Percentiles rank a stretch among this genome's conserved stretches.
phyloP scores from a whole-genome alignment of 345 rosid species.

The Eucalyptus polybractea region DNA sequence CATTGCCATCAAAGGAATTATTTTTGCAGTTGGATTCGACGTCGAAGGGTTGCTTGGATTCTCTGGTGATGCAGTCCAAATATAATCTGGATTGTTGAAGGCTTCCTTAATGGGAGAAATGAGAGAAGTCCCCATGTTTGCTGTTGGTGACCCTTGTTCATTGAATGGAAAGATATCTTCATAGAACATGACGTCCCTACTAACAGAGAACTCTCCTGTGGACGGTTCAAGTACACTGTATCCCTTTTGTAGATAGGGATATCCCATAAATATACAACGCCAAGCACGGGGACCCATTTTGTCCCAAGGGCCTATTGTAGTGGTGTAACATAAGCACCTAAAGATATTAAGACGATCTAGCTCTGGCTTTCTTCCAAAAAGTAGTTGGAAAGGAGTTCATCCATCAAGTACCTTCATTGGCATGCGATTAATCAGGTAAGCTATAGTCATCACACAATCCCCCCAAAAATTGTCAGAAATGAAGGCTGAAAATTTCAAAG shows the following conservation, averaged over 20 bases:
- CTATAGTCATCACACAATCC: not conserved
- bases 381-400: not conserved
- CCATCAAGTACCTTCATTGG: not conserved
- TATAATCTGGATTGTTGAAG: too few species aligned
- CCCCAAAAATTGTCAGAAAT: not conserved
- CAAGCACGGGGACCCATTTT: not conserved
- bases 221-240: not conserved
- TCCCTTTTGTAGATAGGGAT: not conserved
- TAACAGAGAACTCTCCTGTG: not conserved
- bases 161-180: not conserved
- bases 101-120: too few species aligned
- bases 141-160: too few species aligned
- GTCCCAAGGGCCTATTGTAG: not conserved
- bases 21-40: too few species aligned
- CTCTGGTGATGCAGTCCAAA: accelerated
- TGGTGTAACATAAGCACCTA: not conserved
- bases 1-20: too few species aligned
- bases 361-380: not conserved
- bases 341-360: not conserved
- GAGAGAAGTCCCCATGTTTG: too few species aligned
- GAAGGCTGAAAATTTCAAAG: not conserved
- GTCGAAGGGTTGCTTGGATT: too few species aligned
- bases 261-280: not conserved
- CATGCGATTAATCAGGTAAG: not conserved
- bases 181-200: not conserved